These are phyloP conservation scores for Zymoseptoria tritici DNA, from an alignment of 2,329 filamentous ascomycete genomes.

Conservation along the genomic window DNA sequence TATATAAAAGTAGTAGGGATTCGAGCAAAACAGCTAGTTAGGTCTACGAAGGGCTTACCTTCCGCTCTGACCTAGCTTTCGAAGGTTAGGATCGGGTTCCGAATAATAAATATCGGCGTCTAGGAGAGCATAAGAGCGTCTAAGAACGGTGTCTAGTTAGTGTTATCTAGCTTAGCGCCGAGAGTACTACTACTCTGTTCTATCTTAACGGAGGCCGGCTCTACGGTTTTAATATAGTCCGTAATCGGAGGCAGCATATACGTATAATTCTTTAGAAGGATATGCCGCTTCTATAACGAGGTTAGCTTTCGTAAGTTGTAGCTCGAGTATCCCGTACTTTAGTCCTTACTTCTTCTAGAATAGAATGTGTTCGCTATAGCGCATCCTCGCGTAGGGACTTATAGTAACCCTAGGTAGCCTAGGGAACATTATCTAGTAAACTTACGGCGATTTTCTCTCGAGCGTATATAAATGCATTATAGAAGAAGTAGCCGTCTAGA, in stretches of 20 bases:
- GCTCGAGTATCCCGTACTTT: too few relatives aligned
- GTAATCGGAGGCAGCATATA: background rate
- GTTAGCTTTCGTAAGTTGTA: too few relatives aligned
- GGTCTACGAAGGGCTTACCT: constrained; percentile 1
- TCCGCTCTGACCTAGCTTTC: constrained; percentile 8
- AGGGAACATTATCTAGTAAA: background rate
- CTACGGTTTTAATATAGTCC: background rate
- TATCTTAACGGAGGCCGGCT: background rate
- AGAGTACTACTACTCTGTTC: background rate
- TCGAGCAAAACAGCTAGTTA: background rate
- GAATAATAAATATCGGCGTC: constrained; percentile 5
- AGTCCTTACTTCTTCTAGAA: too few relatives aligned
- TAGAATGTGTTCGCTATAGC: too few relatives aligned
- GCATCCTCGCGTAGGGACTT: background rate
- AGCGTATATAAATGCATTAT: constrained; percentile 4
- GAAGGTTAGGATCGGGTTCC: constrained; percentile 2
- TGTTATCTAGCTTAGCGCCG: background rate
- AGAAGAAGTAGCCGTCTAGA: constrained; percentile 3
- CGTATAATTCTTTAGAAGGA: background rate
- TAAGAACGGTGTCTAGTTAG: constrained; percentile 3
- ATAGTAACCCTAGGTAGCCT: background rate
- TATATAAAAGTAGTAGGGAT: constrained; percentile 4
- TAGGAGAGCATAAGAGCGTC: constrained; percentile 6
- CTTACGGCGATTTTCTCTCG: background rate
- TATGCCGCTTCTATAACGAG: background rate